Evolutionary conservation across 352 stramenopile genomes (phyloP).

Genomic region (Globisporangium nunn): DNA sequence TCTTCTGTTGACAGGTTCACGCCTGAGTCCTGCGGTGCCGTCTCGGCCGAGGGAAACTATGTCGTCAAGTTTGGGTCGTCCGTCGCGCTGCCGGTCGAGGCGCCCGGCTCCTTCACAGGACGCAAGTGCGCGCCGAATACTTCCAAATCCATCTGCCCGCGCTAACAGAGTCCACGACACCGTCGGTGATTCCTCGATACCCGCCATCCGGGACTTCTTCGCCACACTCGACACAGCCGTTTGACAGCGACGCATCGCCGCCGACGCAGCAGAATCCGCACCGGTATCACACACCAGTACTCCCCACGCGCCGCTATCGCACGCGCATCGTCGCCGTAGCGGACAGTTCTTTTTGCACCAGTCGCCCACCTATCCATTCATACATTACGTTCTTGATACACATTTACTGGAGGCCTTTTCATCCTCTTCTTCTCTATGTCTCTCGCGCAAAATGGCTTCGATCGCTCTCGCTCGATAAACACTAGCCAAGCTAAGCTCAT

Average conservation of each 20-base stretch:
- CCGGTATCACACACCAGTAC: neutral
- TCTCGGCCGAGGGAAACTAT: conserved; percentile 38
- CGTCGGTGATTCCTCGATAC: no score
- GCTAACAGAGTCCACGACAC: neutral
- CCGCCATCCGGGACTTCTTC: no score
- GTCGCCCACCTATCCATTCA: no score
- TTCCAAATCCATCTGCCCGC: conserved; percentile 6
- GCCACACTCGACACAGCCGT: no score
- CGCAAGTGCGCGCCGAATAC: conserved; percentile 21
- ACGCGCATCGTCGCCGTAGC: neutral
- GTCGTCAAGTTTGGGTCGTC: conserved; percentile 40
- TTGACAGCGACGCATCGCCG: no score
- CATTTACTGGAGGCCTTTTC: neutral
- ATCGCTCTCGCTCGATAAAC: neutral
- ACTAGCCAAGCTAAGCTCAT: neutral
- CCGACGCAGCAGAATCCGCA: neutral
- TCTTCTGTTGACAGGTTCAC: conserved; percentile 30
- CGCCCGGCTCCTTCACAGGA: conserved; percentile 37
- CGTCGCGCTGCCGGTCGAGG: conserved; percentile 22
- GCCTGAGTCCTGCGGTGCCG: conserved; percentile 41
- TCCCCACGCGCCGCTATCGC: neutral
- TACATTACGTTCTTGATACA: neutral
- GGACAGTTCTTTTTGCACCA: conserved; percentile 1
- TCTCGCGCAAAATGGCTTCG: neutral
- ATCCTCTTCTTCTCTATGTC: neutral